Percentiles rank a stretch among this genome's conserved stretches.
These are phyloP conservation scores for Pulveroboletus sp. DNA, from an alignment of 768 basidiomycete species.

Conservation along the genomic window DNA sequence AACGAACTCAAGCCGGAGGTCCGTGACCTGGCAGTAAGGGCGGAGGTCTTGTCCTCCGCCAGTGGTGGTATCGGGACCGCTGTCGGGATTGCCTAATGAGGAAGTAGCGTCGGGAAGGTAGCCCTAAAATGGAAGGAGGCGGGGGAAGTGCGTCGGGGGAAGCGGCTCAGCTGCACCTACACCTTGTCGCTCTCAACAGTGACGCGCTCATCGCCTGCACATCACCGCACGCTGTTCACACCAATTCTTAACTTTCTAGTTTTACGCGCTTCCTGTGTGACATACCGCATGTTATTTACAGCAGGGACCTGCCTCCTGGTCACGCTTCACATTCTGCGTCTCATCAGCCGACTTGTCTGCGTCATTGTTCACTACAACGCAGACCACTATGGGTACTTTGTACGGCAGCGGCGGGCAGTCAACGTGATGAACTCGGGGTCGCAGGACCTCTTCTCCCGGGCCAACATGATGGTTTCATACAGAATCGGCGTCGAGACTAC, in stretches of 20 bases:
- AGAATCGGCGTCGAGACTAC: too few relatives aligned
- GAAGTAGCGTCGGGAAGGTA: slow-evolving; percentile 20
- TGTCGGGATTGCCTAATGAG: slow-evolving; percentile 15
- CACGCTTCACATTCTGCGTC: background rate
- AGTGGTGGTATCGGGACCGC: slow-evolving; percentile 12
- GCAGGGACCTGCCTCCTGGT: background rate
- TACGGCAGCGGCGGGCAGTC: too few relatives aligned
- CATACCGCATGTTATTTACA: background rate
- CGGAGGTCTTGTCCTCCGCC: slow-evolving; percentile 27
- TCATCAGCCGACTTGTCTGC: background rate
- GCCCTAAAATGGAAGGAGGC: slow-evolving; percentile 15
- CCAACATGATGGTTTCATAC: too few relatives aligned
- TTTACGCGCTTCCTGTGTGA: slow-evolving; percentile 5
- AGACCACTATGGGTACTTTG: too few relatives aligned
- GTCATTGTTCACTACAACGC: background rate
- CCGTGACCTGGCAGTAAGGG: slow-evolving; percentile 22
- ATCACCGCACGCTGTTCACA: slow-evolving; percentile 12
- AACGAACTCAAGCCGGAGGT: slow-evolving; percentile 8
- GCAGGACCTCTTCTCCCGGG: too few relatives aligned
- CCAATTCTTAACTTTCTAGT: slow-evolving; percentile 1
- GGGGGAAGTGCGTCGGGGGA: slow-evolving; percentile 19
- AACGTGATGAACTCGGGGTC: too few relatives aligned
- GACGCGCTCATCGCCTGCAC: slow-evolving; percentile 5
- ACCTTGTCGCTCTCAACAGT: slow-evolving; percentile 12
- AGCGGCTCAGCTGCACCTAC: slow-evolving; percentile 8